A percentile compares a stretch with the other conserved stretches of the same genome.
phyloP scores from a whole-genome alignment of 176 grass and related monocot species.

The Typha latifolia region DNA sequence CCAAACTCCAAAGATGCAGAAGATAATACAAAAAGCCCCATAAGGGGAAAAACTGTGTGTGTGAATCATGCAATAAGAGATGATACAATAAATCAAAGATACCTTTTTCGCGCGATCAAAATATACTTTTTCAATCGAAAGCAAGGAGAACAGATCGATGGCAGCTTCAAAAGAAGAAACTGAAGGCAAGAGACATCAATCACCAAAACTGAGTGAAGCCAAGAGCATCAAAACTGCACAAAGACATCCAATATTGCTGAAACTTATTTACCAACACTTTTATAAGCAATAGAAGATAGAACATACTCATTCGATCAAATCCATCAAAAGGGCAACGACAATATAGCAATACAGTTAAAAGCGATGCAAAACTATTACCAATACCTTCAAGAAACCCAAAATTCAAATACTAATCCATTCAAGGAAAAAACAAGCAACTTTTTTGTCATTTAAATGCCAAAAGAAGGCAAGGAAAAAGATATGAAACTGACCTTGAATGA shows the following conservation, averaged over 20 bases:
- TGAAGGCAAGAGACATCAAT: neutral
- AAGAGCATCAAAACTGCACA: neutral
- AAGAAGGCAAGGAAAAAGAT: slow-evolving; percentile 10
- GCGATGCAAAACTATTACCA: no score
- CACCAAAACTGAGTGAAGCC: neutral
- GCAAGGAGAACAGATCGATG: neutral
- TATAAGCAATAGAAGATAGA: no score
- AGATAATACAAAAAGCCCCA: no score
- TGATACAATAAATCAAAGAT: no score
- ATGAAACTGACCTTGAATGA: slow-evolving; percentile 33
- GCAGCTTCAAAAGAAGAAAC: neutral
- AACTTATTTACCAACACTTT: neutral
- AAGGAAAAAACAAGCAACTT: neutral
- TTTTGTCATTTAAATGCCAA: neutral
- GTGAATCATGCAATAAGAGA: neutral
- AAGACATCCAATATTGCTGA: neutral
- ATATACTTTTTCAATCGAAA: neutral
- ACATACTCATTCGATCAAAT: no score
- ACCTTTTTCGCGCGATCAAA: no score
- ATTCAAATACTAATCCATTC: neutral
- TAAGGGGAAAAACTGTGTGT: no score
- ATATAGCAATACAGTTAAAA: no score
- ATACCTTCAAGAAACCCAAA: no score
- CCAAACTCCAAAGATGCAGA: no score
- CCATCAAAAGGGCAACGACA: no score